Percentiles rank a stretch among this genome's conserved stretches.
Conservation (phyloP, 2,329 filamentous ascomycete species). For the Sordariomycetes sp. region DNA sequence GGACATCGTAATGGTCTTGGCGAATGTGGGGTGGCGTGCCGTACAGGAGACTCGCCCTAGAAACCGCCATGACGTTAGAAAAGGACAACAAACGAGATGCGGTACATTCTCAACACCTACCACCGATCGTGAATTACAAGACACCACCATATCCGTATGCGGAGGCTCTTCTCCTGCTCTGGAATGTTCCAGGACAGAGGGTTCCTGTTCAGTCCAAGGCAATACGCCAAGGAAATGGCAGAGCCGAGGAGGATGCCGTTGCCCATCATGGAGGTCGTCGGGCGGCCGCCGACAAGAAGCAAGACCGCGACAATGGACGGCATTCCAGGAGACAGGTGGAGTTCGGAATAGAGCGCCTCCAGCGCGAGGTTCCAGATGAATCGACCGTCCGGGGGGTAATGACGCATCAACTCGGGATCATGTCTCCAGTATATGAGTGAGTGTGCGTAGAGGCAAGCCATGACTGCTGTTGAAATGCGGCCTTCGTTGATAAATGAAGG, state of each 20-base stretch:
- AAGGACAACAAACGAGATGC: not conserved
- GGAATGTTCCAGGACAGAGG: not conserved
- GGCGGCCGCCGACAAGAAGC: not conserved
- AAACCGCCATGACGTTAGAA: not conserved
- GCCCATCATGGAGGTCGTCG: not conserved
- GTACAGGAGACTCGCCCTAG: not conserved
- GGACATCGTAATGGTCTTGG: not conserved
- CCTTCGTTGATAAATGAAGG: not conserved
- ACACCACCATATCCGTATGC: not conserved
- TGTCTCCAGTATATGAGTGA: not conserved
- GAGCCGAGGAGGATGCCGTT: not conserved
- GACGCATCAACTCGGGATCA: not conserved
- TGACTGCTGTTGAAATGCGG: not conserved
- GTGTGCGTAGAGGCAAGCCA: not conserved
- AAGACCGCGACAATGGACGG: not conserved
- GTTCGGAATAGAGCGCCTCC: not conserved
- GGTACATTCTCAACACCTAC: not conserved
- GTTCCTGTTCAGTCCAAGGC: not conserved
- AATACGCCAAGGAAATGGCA: not conserved
- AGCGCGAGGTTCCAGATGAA: not conserved
- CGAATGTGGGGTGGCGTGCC: not conserved
- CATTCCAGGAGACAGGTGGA: not conserved
- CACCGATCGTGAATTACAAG: not conserved
- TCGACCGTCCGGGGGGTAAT: not conserved
- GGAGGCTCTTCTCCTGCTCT: not conserved